Percentiles rank a stretch among this genome's conserved stretches.
These are phyloP conservation scores for Backusella parvicylindrica DNA, from an alignment of 192 early-diverging fungal species.

Conservation along the genomic window DNA sequence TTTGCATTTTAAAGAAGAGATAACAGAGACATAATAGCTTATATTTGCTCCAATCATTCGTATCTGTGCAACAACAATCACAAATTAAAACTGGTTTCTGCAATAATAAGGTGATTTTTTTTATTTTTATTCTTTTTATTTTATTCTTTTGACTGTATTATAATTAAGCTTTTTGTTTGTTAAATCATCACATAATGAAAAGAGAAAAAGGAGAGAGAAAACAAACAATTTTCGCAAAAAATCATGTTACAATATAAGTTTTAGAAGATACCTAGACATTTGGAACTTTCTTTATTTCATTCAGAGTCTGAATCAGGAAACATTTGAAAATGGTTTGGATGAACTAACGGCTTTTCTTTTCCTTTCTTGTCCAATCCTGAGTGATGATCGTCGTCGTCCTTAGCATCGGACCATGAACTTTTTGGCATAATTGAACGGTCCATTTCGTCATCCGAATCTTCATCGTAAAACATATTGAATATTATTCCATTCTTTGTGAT, in stretches of 20 bases:
- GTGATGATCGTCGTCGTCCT: background rate
- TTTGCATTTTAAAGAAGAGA: background rate
- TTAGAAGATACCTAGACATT: no score
- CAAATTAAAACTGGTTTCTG: background rate
- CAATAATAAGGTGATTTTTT: background rate
- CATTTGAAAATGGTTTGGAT: background rate
- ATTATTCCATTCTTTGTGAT: background rate
- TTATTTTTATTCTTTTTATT: background rate
- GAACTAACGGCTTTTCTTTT: background rate
- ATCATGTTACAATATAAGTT: background rate
- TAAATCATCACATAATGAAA: background rate
- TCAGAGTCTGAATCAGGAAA: slow-evolving; percentile 10
- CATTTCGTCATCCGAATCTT: slow-evolving; percentile 1
- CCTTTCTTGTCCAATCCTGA: background rate
- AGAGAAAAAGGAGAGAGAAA: background rate
- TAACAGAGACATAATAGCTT: background rate
- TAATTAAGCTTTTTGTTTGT: background rate
- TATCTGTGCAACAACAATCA: background rate
- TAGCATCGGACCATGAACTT: background rate
- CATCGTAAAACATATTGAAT: slow-evolving; percentile 3
- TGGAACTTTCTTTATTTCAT: background rate
- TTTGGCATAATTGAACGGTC: background rate
- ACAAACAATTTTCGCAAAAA: background rate
- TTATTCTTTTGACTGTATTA: background rate
- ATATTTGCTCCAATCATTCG: background rate